A percentile compares a stretch with the other conserved stretches of the same genome.
Evolutionary conservation across 2,329 filamentous ascomycete genomes (phyloP).

Genomic region (Claviceps arundinis): DNA sequence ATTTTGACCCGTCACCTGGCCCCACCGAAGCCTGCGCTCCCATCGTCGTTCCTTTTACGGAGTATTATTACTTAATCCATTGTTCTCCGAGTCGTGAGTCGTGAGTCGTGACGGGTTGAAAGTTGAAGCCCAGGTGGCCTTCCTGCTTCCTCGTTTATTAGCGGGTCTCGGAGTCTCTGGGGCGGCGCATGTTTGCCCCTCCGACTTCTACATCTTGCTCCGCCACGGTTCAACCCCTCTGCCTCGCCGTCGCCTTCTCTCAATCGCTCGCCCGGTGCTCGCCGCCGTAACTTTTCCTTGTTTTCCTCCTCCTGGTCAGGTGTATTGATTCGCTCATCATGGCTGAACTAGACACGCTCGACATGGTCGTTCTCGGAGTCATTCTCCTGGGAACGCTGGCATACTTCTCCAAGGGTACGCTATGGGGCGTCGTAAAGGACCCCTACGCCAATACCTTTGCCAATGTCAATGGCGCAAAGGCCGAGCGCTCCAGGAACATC

Average conservation of each 20-base stretch:
- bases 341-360: conserved; percentile 92
- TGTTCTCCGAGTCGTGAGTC: too few relatives aligned
- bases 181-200: too few relatives aligned
- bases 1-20: too few relatives aligned
- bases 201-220: too few relatives aligned
- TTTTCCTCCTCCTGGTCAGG: not conserved
- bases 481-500: conserved; percentile 81
- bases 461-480: conserved; percentile 55
- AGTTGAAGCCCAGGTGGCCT: too few relatives aligned
- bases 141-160: too few relatives aligned
- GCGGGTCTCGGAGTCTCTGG: too few relatives aligned
- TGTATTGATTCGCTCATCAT: conserved; percentile 33
- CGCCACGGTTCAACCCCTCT: too few relatives aligned
- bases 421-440: conserved; percentile 82
- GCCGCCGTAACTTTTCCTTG: not conserved
- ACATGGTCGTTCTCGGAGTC: conserved; percentile 77
- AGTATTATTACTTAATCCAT: too few relatives aligned
- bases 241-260: not conserved
- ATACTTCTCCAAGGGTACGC: conserved; percentile 95
- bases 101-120: too few relatives aligned
- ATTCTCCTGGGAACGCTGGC: conserved; percentile 79
- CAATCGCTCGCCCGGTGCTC: not conserved
- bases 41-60: too few relatives aligned
- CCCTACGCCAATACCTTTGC: conserved; percentile 69
- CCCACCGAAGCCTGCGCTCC: too few relatives aligned